Base-by-base conservation (phyloP, 306 rosid genomes). In the Sechiopsis laciniata region DNA sequence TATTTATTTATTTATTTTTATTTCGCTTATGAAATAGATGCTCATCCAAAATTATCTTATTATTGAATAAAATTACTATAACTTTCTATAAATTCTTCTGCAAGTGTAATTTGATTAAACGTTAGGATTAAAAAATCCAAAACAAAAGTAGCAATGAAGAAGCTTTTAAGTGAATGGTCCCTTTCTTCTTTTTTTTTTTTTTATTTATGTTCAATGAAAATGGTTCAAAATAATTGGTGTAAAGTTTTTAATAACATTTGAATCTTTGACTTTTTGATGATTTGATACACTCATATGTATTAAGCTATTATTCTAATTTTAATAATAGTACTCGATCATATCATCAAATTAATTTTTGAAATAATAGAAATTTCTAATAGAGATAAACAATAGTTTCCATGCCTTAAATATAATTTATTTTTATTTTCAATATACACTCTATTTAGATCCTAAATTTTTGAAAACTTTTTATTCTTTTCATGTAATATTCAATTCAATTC, bases 201-300 rank as follows among this genome's bases (percentile, higher is more conserved):
- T 54, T 32, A 29, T 71, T 71, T 10, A 26, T 26, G 48, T 52
- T 17, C 29, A 72, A 35, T 70, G 17, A 29, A 63, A 77, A 86
- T 83, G 89, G 89, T 86, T 91, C 91, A 78, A 67, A 68, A 32
- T 70, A 57, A 79, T 80, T 83, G 78, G 79, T 59, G 48, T 61
- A 75, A 83, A 80, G 80, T 70, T n/a, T 76, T 54, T 50, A 42
- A 65, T 57, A 71, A 26, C 71, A 37, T 37, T 5, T 37, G 45
- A 37, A 37, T 37, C 45, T 37, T 5, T 37, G 45, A 37, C 8
- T 37, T 37, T 7, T 7, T 37, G 7, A 1, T 37, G 8, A 37
- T 37, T 37, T 8, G 6, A 37, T 7, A 5, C 40, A 35, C 45
- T 37, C 8, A 37, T 37, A 7, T 37, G 45, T 6, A 37, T 37